These are phyloP conservation scores for Paspalum vaginatum DNA, from an alignment of 176 grass and related monocot genomes.

Conservation along the genomic window DNA sequence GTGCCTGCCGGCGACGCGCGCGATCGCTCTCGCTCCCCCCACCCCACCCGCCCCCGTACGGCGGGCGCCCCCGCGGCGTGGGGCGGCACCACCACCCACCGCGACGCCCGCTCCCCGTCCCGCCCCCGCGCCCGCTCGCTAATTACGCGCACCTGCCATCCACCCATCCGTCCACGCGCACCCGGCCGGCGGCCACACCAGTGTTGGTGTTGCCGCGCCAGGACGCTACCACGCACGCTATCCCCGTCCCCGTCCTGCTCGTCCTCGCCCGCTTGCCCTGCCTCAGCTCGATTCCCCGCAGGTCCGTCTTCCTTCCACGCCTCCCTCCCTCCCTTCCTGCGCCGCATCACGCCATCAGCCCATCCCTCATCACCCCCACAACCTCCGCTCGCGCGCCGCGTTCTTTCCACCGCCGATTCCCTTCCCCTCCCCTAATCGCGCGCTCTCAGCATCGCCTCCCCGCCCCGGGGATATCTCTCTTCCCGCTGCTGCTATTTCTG, in stretches of 20 bases:
- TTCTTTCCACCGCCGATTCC: not conserved
- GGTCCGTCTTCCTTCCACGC: not conserved
- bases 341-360: conserved; percentile 22
- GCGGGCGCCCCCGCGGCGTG: conserved; percentile 31
- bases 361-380: not conserved
- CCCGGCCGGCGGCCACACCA: too few species aligned
- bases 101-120: not conserved
- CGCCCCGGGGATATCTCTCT: not conserved
- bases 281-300: not conserved
- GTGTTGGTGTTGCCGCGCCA: conserved; percentile 6
- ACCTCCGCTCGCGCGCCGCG: not conserved
- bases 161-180: not conserved
- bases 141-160: conserved; percentile 59
- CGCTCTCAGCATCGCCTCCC: not conserved
- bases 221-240: conserved; percentile 4
- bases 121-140: not conserved
- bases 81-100: conserved; percentile 34
- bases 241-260: not conserved
- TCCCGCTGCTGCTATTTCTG: conserved; percentile 3
- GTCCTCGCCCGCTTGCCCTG: not conserved
- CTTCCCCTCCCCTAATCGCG: not conserved
- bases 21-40: conserved; percentile 7
- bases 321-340: conserved; percentile 9
- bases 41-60: not conserved
- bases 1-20: conserved; percentile 32